These are phyloP conservation scores for Onygenales sp. DNA, from an alignment of 2,329 filamentous ascomycete species.

Conservation along the genomic window DNA sequence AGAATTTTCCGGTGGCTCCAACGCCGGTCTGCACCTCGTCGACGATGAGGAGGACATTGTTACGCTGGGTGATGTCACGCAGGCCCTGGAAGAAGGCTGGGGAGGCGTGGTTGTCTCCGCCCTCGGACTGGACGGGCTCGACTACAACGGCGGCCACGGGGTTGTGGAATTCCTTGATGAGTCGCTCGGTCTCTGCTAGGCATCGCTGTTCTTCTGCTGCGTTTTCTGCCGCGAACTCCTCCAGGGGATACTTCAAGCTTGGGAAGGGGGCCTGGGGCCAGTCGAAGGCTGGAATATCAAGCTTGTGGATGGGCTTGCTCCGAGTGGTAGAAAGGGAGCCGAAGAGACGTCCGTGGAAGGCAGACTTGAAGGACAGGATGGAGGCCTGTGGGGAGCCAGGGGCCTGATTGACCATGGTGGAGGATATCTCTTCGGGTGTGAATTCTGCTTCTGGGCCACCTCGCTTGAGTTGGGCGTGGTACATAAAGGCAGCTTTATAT, in stretches of 20 bases:
- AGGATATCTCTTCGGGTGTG: conserved; percentile 62
- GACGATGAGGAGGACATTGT: conserved; percentile 71
- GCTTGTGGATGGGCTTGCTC: conserved; percentile 88
- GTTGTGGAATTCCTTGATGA: conserved; percentile 69
- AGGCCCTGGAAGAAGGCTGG: conserved; percentile 79
- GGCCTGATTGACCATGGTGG: conserved; percentile 69
- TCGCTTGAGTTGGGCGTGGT: conserved; percentile 69
- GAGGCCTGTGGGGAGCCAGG: conserved; percentile 72
- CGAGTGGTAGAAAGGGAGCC: conserved; percentile 80
- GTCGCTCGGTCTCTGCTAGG: conserved; percentile 70
- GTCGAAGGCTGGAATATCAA: conserved; percentile 90
- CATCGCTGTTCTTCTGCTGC: conserved; percentile 70
- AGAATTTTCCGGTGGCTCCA: conserved; percentile 87
- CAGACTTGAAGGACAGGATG: conserved; percentile 80
- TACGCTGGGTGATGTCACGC: conserved; percentile 60
- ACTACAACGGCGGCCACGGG: conserved; percentile 75
- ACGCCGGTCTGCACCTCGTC: conserved; percentile 93
- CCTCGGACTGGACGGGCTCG: conserved; percentile 89
- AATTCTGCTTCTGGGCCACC: conserved; percentile 71
- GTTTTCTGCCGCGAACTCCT: conserved; percentile 71
- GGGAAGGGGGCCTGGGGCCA: conserved; percentile 91
- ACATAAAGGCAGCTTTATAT: conserved; percentile 95
- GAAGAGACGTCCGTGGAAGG: conserved; percentile 85
- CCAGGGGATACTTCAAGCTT: conserved; percentile 73
- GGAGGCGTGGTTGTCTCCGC: conserved; percentile 88